phyloP scores from a whole-genome alignment of 2,329 filamentous ascomycete genomes.

The Scedosporium dehoogii region DNA sequence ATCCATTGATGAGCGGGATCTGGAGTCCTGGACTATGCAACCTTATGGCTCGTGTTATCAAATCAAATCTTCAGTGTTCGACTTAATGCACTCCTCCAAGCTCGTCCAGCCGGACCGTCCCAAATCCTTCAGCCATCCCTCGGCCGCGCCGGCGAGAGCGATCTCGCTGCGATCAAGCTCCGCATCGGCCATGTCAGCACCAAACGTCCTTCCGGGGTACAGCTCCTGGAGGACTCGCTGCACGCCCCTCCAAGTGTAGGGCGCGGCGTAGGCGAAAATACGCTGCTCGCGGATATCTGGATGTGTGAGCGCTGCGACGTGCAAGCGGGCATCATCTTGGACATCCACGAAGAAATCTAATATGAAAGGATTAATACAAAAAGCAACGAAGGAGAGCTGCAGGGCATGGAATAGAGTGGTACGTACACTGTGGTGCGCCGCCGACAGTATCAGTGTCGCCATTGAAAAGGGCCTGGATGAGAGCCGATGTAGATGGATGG shows the following conservation, averaged over 20 bases:
- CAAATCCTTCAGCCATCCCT: slow-evolving; percentile 1
- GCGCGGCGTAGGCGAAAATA: slow-evolving; percentile 14
- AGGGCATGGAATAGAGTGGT: background rate
- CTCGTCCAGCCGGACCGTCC: slow-evolving; percentile 5
- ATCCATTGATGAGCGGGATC: too few relatives aligned
- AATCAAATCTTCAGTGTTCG: background rate
- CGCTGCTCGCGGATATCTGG: slow-evolving; percentile 14
- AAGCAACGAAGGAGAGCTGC: background rate
- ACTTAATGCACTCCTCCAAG: slow-evolving; percentile 5
- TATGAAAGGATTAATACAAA: background rate
- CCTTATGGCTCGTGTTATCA: background rate
- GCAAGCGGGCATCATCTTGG: slow-evolving; percentile 15
- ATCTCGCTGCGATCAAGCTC: background rate
- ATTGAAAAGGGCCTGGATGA: slow-evolving; percentile 12
- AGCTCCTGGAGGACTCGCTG: slow-evolving; percentile 10
- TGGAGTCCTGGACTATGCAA: too few relatives aligned
- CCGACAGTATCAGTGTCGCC: slow-evolving; percentile 9
- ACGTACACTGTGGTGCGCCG: background rate
- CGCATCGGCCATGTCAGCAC: slow-evolving; percentile 3
- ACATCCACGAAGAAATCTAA: slow-evolving; percentile 13
- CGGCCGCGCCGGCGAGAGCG: background rate
- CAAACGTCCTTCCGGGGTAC: slow-evolving; percentile 10
- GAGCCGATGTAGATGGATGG: slow-evolving; percentile 12
- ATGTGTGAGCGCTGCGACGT: slow-evolving; percentile 16
- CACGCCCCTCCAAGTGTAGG: slow-evolving; percentile 14